phyloP scores from a whole-genome alignment of 1,284 basidiomycete species.

The Trametes polyzona region DNA sequence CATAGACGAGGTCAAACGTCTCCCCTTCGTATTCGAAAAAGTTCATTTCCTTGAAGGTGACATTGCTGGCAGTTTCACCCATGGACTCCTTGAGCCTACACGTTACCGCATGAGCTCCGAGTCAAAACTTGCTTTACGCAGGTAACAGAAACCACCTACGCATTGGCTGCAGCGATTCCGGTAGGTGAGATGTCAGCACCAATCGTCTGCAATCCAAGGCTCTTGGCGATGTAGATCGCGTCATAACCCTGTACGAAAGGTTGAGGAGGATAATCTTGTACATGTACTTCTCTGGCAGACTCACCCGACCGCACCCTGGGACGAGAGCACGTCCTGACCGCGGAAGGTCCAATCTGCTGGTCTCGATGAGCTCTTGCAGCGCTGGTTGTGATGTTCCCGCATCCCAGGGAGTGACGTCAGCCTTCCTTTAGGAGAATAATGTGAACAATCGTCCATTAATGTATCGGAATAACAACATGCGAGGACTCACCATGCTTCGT shows the following conservation, averaged over 20 bases:
- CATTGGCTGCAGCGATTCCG: constrained; percentile 53
- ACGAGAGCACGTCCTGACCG: constrained; percentile 61
- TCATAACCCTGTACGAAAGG: constrained; percentile 55
- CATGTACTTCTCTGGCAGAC: constrained; percentile 21
- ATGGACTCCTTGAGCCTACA: constrained; percentile 2
- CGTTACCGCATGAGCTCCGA: too few relatives aligned
- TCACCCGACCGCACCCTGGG: constrained; percentile 73
- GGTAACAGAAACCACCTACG: constrained; percentile 37
- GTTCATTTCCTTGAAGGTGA: constrained; percentile 47
- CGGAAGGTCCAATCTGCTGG: constrained; percentile 52
- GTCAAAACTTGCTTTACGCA: background rate
- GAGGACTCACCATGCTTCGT: constrained; percentile 27
- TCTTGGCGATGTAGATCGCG: constrained; percentile 53
- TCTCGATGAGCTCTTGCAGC: constrained; percentile 55
- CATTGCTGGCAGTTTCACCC: constrained; percentile 25
- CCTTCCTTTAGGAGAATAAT: constrained; percentile 48
- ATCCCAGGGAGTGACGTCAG: constrained; percentile 71
- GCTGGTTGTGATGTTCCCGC: constrained; percentile 56
- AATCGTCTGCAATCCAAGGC: constrained; percentile 50
- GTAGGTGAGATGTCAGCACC: constrained; percentile 64
- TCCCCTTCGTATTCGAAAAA: constrained; percentile 49
- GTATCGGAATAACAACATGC: too few relatives aligned
- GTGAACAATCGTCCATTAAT: too few relatives aligned
- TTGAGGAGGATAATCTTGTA: background rate
- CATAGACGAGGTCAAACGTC: constrained; percentile 61